phyloP scores from a whole-genome alignment of 1,284 basidiomycete genomes.

The Moesziomyces globuligerus region DNA sequence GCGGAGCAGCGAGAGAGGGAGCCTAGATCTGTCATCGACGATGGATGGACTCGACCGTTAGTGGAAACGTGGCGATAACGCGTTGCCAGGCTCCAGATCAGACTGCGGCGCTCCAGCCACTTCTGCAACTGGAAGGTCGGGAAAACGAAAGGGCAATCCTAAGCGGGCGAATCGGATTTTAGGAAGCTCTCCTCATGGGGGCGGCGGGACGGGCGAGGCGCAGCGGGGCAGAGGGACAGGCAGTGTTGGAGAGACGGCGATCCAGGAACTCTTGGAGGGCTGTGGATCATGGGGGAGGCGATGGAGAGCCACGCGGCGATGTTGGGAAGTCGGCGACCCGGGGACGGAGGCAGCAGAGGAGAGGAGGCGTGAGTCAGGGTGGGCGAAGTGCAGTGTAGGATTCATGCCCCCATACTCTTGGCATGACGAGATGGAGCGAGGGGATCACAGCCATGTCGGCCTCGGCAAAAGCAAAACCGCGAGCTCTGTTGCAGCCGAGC shows the following conservation, averaged over 20 bases:
- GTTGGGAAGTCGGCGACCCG: neutral
- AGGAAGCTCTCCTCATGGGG: no score
- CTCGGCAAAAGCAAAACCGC: constrained; percentile 14
- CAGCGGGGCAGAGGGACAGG: neutral
- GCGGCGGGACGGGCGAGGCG: no score
- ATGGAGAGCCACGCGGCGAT: constrained; percentile 20
- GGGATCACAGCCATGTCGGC: constrained; percentile 14
- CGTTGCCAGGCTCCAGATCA: no score
- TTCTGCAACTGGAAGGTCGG: no score
- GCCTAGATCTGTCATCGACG: neutral
- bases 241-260: neutral
- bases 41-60: no score
- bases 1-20: neutral
- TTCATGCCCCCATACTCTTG: constrained; percentile 13
- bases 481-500: neutral
- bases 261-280: neutral
- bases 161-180: no score
- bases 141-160: no score
- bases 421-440: constrained; percentile 6
- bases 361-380: constrained; percentile 1
- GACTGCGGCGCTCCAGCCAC: no score
- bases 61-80: no score
- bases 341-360: neutral
- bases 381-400: neutral
- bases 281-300: neutral